Evolutionary conservation across 257 asterid species (phyloP), one percentile per base, ranked within the genome.

Genomic region (Cruciata laevipes): DNA sequence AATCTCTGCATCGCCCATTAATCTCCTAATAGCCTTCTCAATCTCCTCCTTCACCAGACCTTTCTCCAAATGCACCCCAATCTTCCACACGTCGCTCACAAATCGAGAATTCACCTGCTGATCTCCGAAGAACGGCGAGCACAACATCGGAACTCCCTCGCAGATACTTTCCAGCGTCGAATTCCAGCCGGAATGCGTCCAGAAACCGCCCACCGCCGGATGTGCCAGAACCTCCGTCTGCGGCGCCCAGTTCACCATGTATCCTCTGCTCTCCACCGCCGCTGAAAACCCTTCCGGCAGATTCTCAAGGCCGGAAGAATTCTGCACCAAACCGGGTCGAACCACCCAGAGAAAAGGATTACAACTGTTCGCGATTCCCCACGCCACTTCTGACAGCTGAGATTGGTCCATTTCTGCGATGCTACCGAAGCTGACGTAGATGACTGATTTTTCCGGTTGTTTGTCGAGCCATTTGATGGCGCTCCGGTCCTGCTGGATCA

Each of bases 141-240:
- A 80, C n/a, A 83, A 74, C 85, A 83, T 78, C 2, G 85, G 85
- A 7, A 83, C 85, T 21, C 85, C 88, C 38, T 71, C 87, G 8
- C 81, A 75, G 0, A 77, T 69, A 14, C 82, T 72, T 56, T 82
- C 82, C 1, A 82, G 25, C 7, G 84, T 82, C 24, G 84, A 79
- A 37, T 82, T 82, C 82, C 83, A 79, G 24, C 85, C 87, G 31
- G 27, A 56, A n/a, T 83, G 86, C 0, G 83, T 83, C 70, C 76
- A 71, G 61, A 81, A 81, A 5, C 52, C 84, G 6, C 86, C 88
- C 1, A 81, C 61, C 2, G 79, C 69, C 21, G 78, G 76, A 66
- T 81, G 84, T 0, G 74, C 75, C 27, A 81, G 58, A 12, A 83
- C 86, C 32, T 77, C 80, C 14, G 37, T 14, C 30, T 79, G 83